These are phyloP conservation scores for Colletotrichum falcatum DNA, from an alignment of 2,329 filamentous ascomycete species.

Conservation along the genomic window DNA sequence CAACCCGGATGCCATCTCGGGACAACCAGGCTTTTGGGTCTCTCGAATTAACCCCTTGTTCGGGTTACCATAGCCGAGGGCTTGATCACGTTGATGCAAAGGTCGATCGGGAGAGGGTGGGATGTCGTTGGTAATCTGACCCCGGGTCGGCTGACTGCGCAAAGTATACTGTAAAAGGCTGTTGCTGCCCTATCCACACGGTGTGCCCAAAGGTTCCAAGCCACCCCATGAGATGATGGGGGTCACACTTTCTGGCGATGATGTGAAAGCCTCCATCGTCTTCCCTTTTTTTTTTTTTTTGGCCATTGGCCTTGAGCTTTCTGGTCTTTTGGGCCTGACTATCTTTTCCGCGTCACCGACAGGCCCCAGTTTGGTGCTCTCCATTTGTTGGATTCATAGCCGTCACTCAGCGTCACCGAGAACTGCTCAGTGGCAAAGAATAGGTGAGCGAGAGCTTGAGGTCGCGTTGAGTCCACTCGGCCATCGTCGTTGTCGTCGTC, in stretches of 20 bases:
- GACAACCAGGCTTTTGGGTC: not conserved
- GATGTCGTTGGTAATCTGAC: slow-evolving; percentile 32
- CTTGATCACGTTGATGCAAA: slow-evolving; percentile 3
- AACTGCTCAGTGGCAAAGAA: not conserved
- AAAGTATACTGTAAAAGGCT: slow-evolving; percentile 22
- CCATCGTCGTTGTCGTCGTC: not conserved
- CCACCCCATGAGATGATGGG: slow-evolving; percentile 39
- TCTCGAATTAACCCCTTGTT: not conserved
- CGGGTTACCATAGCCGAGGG: not conserved
- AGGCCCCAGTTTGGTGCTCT: slow-evolving; percentile 7
- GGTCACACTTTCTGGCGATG: slow-evolving; percentile 33
- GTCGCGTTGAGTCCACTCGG: not conserved
- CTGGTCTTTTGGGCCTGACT: not conserved
- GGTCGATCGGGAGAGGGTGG: slow-evolving; percentile 5
- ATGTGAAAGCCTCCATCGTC: slow-evolving; percentile 17
- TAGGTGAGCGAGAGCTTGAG: not conserved
- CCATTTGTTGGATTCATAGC: slow-evolving; percentile 12
- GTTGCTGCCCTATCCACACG: slow-evolving; percentile 25
- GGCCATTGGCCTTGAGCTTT: too few species aligned
- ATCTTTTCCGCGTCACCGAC: slow-evolving; percentile 25
- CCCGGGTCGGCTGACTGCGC: slow-evolving; percentile 11
- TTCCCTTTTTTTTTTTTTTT: slow-evolving; percentile 1
- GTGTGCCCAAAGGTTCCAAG: slow-evolving; percentile 9
- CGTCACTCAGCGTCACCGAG: slow-evolving; percentile 2
- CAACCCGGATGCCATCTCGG: not conserved